Conservation (phyloP, 257 asterid species). For the Forsythia suspensa region DNA sequence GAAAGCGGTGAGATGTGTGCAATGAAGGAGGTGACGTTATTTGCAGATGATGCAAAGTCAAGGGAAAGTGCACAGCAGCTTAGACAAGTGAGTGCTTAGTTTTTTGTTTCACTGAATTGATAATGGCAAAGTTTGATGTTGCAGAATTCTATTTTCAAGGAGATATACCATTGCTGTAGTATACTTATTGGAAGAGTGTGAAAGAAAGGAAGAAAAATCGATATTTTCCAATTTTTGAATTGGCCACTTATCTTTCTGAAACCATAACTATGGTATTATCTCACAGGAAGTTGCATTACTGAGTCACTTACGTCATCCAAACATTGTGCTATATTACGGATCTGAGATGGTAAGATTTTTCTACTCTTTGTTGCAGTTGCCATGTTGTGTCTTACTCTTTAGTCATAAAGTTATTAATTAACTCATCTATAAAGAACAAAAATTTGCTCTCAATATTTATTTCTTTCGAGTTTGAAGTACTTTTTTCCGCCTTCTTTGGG, state of each 20-base stretch:
- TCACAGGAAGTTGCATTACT: conserved; percentile 60
- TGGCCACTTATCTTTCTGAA: conserved; percentile 3
- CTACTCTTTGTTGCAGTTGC: conserved; percentile 8
- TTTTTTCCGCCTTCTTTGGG: background rate
- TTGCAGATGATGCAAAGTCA: conserved; percentile 49
- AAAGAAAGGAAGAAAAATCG: background rate
- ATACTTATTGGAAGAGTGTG: conserved; percentile 5
- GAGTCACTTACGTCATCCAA: conserved; percentile 63
- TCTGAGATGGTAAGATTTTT: conserved; percentile 51
- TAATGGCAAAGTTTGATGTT: background rate
- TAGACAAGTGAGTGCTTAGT: conserved; percentile 45
- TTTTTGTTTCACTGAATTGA: background rate
- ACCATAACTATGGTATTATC: conserved; percentile 13
- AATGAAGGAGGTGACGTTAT: conserved; percentile 64
- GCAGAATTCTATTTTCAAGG: conserved; percentile 9
- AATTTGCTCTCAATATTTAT: no score
- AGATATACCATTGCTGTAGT: background rate
- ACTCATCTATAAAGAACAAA: background rate
- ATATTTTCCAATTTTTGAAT: background rate
- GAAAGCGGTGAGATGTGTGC: conserved; percentile 82
- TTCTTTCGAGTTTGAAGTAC: no score
- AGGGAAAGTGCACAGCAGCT: conserved; percentile 57
- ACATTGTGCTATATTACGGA: conserved; percentile 71
- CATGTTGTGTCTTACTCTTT: background rate
- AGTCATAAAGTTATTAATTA: background rate